These are phyloP conservation scores for Fraxinus angustifolia DNA, from an alignment of 305 asterid species.

Conservation along the genomic window DNA sequence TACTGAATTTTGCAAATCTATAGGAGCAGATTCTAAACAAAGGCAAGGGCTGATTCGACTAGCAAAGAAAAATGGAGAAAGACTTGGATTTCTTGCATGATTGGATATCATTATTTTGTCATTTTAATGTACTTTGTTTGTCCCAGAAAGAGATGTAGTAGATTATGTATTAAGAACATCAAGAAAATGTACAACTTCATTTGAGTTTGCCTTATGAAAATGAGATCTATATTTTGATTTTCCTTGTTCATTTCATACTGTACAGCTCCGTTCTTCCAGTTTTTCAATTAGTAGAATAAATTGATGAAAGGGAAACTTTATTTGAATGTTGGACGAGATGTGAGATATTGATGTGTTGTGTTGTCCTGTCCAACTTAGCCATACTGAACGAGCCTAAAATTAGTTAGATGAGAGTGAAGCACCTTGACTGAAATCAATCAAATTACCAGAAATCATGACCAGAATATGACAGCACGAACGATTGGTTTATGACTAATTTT, in stretches of 20 bases:
- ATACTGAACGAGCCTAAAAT: not conserved
- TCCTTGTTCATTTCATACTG: not conserved
- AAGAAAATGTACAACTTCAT: not conserved
- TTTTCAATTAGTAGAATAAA: not conserved
- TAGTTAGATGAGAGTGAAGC: not conserved
- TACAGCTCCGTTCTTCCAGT: not conserved
- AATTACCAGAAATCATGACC: not conserved
- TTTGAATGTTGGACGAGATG: not conserved
- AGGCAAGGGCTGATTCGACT: slow-evolving; percentile 75
- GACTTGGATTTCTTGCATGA: slow-evolving; percentile 79
- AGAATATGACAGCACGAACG: not conserved
- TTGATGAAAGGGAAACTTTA: not conserved
- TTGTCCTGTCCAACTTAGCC: not conserved
- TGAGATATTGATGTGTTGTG: not conserved
- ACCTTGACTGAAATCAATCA: not conserved
- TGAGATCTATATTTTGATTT: not conserved
- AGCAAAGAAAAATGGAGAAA: slow-evolving; percentile 81
- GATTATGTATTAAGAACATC: not conserved
- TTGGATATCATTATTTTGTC: not conserved
- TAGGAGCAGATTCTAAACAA: slow-evolving; percentile 80
- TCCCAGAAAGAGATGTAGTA: not conserved
- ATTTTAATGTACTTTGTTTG: not conserved
- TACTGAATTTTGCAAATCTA: slow-evolving; percentile 80
- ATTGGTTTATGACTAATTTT: not conserved
- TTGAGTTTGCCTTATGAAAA: not conserved